Base-by-base conservation (phyloP, 768 basidiomycete species). In the Tylopilus cervinicoccineus region DNA sequence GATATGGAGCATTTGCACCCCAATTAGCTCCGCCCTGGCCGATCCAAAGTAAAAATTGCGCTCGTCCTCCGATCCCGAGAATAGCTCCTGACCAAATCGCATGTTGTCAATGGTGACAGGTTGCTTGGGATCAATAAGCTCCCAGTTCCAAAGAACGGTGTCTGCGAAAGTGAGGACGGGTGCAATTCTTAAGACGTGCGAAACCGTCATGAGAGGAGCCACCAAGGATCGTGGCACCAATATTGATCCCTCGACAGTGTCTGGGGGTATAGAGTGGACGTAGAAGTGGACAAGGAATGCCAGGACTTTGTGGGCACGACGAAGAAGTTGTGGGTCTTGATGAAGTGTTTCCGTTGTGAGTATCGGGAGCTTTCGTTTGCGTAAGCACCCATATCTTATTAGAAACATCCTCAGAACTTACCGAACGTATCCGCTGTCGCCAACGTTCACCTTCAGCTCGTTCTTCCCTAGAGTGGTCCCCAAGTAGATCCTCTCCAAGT, bases 141-240 rank as follows among this genome's bases (percentile, higher is more conserved):
- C 80, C 76, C 80, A 86, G 63, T 97, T 96, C 91, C 92, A 99
- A 2, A 98, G 77, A 13, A 99, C 94, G 16, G 90, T 93, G 64
- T 96, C 95, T 23, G 94, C 89, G 63, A 93, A 99, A 0, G 94
- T 99, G 55, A 97, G 74, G 53, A 99, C 81, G 5, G 95, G 95
- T 6, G 94, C 93, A n/a, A 94, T 84, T 43, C 81, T 83, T 34
- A 99, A 77, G 43, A 77, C 68, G 10, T 76, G 76, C 13, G 92
- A 95, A 39, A 95, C 81, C 16, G 76, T 61, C 24, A 89, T 77
- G 24, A 96, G 75, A 0, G 95, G 94, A 20, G 88, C 67, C 1
- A 90, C 78, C 33, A 99, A 72, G 10, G 85, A 76, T 50, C 79
- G 75, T 3, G 95, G 95, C 28, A 99, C 79, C 43, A 76, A 59